Percentiles rank a stretch among this genome's conserved stretches.
phyloP scores from a whole-genome alignment of 139 green algal genomes.

The Chlamydomonas sp. region DNA sequence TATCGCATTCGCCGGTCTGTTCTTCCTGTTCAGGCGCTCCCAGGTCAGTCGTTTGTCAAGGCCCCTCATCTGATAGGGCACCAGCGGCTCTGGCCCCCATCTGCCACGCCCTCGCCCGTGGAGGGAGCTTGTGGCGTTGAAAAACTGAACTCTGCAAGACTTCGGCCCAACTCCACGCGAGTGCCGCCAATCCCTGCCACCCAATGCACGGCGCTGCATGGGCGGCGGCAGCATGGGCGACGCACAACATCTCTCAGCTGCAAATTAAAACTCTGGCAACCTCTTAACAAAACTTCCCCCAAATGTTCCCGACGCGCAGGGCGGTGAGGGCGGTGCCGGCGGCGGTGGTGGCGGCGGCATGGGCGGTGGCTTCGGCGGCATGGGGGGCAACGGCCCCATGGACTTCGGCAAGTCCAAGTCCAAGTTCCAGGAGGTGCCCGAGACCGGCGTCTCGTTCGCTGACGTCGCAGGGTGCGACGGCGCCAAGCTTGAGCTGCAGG shows the following conservation, averaged over 20 bases:
- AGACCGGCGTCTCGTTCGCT: constrained; percentile 95
- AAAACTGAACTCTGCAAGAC: no score
- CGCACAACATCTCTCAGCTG: not conserved
- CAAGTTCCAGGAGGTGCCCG: constrained; percentile 99
- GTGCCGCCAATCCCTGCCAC: no score
- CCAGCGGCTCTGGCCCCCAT: no score
- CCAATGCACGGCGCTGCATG: no score
- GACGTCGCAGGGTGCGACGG: constrained; percentile 93
- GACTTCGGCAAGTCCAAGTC: constrained; percentile 95
- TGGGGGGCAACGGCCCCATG: constrained; percentile 79
- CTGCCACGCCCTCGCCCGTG: no score
- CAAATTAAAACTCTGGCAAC: not conserved
- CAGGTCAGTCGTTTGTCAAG: no score
- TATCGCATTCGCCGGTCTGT: constrained; percentile 94
- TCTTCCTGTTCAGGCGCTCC: constrained; percentile 90
- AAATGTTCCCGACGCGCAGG: not conserved
- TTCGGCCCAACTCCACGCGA: no score
- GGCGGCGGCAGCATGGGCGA: constrained; percentile 4
- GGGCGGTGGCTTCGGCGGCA: constrained; percentile 47
- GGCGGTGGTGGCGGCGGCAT: constrained; percentile 33
- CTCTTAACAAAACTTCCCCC: not conserved
- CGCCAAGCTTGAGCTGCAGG: constrained; percentile 94
- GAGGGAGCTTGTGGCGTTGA: no score
- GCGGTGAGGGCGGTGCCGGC: constrained; percentile 18
- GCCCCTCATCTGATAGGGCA: no score